A percentile compares a stretch with the other conserved stretches of the same genome.
These are phyloP conservation scores for Neoboletus subvelutipes DNA, from an alignment of 768 basidiomycete species.

Conservation along the genomic window DNA sequence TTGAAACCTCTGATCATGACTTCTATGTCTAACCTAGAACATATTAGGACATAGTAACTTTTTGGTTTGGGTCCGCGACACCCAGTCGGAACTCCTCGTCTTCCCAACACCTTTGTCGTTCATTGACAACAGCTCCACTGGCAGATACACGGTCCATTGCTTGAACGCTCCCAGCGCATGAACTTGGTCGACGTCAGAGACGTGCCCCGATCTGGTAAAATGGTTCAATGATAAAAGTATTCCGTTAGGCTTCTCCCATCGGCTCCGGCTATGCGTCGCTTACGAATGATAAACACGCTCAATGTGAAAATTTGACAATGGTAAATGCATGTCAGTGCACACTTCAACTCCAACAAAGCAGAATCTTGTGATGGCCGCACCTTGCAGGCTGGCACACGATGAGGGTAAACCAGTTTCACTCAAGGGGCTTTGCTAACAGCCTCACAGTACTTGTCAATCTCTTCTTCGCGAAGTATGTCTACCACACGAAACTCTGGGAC, in stretches of 20 bases:
- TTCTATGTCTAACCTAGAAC: neutral
- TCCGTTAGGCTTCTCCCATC: neutral
- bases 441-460: too few relatives aligned
- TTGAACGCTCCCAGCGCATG: neutral
- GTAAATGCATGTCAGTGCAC: too few relatives aligned
- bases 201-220: neutral
- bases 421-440: too few relatives aligned
- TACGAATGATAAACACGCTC: neutral
- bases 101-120: neutral
- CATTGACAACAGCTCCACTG: neutral
- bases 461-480: too few relatives aligned
- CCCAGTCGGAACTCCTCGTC: neutral
- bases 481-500: too few relatives aligned
- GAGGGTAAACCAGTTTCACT: too few relatives aligned
- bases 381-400: too few relatives aligned
- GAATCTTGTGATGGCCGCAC: too few relatives aligned
- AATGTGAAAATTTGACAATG: too few relatives aligned
- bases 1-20: conserved; percentile 10
- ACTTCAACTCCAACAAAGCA: too few relatives aligned
- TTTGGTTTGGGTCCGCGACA: neutral
- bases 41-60: neutral
- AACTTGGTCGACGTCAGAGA: neutral
- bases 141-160: neutral
- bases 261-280: neutral
- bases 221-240: neutral